These are phyloP conservation scores for Gillenia trifoliata DNA, from an alignment of 306 rosid species.

Conservation along the genomic window DNA sequence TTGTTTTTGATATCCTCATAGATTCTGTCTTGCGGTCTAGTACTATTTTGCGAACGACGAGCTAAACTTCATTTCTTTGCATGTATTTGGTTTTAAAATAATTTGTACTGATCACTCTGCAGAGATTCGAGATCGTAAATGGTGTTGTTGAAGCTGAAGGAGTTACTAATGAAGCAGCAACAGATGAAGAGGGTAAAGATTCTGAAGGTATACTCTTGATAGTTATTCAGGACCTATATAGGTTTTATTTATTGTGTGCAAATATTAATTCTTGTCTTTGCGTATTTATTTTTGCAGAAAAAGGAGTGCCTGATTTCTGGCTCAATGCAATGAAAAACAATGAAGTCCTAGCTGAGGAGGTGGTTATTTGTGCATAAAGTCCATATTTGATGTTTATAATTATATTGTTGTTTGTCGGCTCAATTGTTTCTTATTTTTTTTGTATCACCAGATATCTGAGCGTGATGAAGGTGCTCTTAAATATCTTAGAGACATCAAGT, in stretches of 20 bases:
- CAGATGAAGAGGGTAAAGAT: conserved; percentile 38
- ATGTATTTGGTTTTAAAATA: not conserved
- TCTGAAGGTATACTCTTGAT: conserved; percentile 35
- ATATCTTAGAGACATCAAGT: conserved; percentile 76
- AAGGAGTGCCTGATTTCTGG: conserved; percentile 90
- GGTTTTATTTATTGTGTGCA: not conserved
- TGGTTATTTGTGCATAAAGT: conserved; percentile 19
- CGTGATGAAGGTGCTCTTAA: conserved; percentile 92
- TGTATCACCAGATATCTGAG: conserved; percentile 58
- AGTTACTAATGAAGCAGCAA: conserved; percentile 28
- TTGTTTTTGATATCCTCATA: not conserved
- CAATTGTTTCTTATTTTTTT: not conserved
- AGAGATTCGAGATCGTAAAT: conserved; percentile 76
- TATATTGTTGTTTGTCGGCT: not conserved
- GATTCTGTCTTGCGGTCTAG: too few relatives aligned
- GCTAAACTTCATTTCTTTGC: not conserved
- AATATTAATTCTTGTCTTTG: conserved; percentile 1
- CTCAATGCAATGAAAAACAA: conserved; percentile 87
- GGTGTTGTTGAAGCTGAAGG: conserved; percentile 73
- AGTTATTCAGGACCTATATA: not conserved
- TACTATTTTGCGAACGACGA: not conserved
- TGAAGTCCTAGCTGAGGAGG: conserved; percentile 88
- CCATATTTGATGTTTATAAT: not conserved
- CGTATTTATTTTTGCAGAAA: conserved; percentile 40
- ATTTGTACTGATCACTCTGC: conserved; percentile 16